These are phyloP conservation scores for Acer negundo DNA, from an alignment of 345 rosid genomes.

Conservation along the genomic window DNA sequence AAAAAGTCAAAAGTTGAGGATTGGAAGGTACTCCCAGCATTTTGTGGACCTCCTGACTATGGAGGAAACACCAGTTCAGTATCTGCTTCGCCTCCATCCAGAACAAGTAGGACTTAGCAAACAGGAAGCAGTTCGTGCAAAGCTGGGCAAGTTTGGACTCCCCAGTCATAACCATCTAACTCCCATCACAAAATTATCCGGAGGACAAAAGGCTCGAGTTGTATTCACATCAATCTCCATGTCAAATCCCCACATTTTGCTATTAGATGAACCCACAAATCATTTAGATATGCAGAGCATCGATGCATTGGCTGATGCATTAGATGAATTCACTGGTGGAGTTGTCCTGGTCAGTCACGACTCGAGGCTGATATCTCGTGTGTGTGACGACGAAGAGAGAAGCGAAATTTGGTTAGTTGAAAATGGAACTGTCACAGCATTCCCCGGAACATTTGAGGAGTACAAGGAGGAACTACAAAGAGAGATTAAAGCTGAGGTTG, in stretches of 20 bases:
- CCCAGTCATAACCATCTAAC: constrained; percentile 68
- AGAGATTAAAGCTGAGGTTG: constrained; percentile 29
- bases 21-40: constrained; percentile 95
- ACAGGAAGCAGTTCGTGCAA: constrained; percentile 96
- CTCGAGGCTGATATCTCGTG: constrained; percentile 40
- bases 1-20: constrained; percentile 86
- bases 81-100: constrained; percentile 93
- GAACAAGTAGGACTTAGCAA: constrained; percentile 95
- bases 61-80: constrained; percentile 94
- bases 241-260: constrained; percentile 36
- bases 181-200: constrained; percentile 35
- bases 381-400: constrained; percentile 41
- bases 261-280: constrained; percentile 37
- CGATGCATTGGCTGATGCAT: constrained; percentile 38
- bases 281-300: constrained; percentile 41
- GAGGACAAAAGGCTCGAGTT: constrained; percentile 37
- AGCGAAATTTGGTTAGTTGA: constrained; percentile 38
- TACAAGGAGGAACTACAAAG: constrained; percentile 25
- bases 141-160: constrained; percentile 92
- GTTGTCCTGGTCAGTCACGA: constrained; percentile 40
- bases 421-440: constrained; percentile 24
- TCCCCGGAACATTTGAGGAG: constrained; percentile 23
- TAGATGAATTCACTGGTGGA: constrained; percentile 35
- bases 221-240: constrained; percentile 38
- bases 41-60: constrained; percentile 87